Conservation (phyloP, 495 filamentous ascomycete species). For the Friedmanniomyces endolithicus region DNA sequence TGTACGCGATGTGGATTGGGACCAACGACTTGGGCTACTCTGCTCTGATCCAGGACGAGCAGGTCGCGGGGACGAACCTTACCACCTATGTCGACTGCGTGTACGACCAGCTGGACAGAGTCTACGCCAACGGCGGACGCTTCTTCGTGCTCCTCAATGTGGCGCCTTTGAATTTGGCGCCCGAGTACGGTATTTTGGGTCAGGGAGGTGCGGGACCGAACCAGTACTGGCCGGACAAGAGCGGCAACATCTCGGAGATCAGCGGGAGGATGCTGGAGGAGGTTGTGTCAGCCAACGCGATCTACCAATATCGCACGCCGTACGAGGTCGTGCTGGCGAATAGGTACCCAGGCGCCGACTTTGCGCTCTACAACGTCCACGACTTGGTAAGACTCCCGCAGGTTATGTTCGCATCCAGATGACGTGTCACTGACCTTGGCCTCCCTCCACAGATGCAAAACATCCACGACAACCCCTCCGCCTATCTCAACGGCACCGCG, state of each 20-base stretch:
- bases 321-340: conserved; percentile 39
- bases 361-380: conserved; percentile 55
- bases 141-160: conserved; percentile 58
- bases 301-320: conserved; percentile 49
- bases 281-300: conserved; percentile 46
- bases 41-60: conserved; percentile 51
- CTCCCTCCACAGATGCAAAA: conserved; percentile 39
- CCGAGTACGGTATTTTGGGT: conserved; percentile 42
- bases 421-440: background rate
- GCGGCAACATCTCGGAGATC: conserved; percentile 43
- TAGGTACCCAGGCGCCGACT: conserved; percentile 45
- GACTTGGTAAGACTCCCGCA: conserved; percentile 35
- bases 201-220: conserved; percentile 38
- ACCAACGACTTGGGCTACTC: conserved; percentile 60
- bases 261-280: conserved; percentile 50
- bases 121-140: conserved; percentile 53
- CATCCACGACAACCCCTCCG: conserved; percentile 45
- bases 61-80: conserved; percentile 45
- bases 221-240: conserved; percentile 50
- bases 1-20: conserved; percentile 66
- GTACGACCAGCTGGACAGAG: conserved; percentile 42
- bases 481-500: conserved; percentile 44
- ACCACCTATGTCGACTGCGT: conserved; percentile 53
- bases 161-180: conserved; percentile 48
- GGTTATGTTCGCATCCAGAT: background rate